A percentile compares a stretch with the other conserved stretches of the same genome.
These are phyloP conservation scores for Beauveria asiatica DNA, from an alignment of 2,329 filamentous ascomycete species.

Conservation along the genomic window DNA sequence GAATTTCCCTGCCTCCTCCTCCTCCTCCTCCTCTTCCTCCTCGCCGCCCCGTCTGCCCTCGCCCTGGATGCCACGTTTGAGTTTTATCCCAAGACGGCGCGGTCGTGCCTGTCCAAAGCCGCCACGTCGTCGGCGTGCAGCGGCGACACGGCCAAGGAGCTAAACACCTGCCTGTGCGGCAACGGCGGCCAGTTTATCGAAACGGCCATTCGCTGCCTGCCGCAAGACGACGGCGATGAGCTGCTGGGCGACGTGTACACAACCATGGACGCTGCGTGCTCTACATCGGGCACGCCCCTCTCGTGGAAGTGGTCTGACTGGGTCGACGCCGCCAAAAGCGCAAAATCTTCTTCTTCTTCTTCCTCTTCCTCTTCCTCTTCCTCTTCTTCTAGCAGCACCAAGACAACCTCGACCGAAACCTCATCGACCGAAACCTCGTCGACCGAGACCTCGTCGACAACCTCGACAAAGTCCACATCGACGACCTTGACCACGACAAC, in stretches of 20 bases:
- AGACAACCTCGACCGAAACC: slow-evolving; percentile 13
- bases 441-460: slow-evolving; percentile 9
- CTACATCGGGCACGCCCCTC: slow-evolving; percentile 31
- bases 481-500: not conserved
- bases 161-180: slow-evolving; percentile 37
- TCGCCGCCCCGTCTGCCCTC: not conserved
- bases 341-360: slow-evolving; percentile 13
- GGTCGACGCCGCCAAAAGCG: slow-evolving; percentile 15
- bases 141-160: slow-evolving; percentile 24
- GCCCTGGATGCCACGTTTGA: slow-evolving; percentile 32
- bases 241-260: slow-evolving; percentile 32
- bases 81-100: slow-evolving; percentile 32
- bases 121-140: slow-evolving; percentile 28
- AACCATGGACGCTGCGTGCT: slow-evolving; percentile 31
- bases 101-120: slow-evolving; percentile 30
- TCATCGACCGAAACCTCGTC: slow-evolving; percentile 1
- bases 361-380: not conserved
- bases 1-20: not conserved
- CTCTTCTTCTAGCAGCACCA: not conserved
- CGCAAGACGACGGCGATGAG: slow-evolving; percentile 22
- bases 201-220: slow-evolving; percentile 34
- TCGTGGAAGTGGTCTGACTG: slow-evolving; percentile 18
- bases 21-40: not conserved
- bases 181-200: slow-evolving; percentile 38
- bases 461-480: slow-evolving; percentile 9